Conservation (phyloP, 495 filamentous ascomycete genomes). For the Tuber microsphaerosporum region DNA sequence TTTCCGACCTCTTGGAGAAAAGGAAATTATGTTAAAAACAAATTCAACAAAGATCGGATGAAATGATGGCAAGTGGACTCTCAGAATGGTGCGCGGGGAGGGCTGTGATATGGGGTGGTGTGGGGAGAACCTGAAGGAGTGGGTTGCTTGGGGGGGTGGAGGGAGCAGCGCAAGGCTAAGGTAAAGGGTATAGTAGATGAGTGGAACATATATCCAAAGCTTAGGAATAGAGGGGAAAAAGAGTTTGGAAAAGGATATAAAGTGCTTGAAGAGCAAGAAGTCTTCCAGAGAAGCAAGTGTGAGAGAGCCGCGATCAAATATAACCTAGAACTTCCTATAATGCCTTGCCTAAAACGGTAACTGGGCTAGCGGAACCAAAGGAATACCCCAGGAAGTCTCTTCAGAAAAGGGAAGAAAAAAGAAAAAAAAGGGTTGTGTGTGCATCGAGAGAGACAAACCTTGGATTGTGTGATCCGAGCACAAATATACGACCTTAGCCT, state of each 20-base stretch:
- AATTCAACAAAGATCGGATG: slow-evolving; percentile 33
- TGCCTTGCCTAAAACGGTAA: not conserved
- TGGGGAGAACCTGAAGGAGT: not conserved
- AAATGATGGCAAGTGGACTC: slow-evolving; percentile 33
- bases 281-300: not conserved
- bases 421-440: not conserved
- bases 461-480: not conserved
- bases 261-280: not conserved
- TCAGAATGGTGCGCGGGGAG: slow-evolving; percentile 22
- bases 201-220: not conserved
- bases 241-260: not conserved
- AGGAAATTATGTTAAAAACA: not conserved
- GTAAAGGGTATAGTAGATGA: not conserved
- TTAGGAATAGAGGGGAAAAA: not conserved
- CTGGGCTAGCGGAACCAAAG: not conserved
- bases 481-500: not conserved
- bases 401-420: not conserved
- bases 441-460: not conserved
- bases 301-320: not conserved
- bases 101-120: slow-evolving; percentile 18
- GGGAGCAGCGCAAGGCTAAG: not conserved
- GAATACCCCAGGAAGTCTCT: not conserved
- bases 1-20: slow-evolving; percentile 24
- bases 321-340: not conserved
- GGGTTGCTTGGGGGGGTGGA: not conserved